Evolutionary conservation across 495 filamentous ascomycete genomes (phyloP), one percentile per base, ranked within the genome.

Genomic region (Cladorrhinum samala): DNA sequence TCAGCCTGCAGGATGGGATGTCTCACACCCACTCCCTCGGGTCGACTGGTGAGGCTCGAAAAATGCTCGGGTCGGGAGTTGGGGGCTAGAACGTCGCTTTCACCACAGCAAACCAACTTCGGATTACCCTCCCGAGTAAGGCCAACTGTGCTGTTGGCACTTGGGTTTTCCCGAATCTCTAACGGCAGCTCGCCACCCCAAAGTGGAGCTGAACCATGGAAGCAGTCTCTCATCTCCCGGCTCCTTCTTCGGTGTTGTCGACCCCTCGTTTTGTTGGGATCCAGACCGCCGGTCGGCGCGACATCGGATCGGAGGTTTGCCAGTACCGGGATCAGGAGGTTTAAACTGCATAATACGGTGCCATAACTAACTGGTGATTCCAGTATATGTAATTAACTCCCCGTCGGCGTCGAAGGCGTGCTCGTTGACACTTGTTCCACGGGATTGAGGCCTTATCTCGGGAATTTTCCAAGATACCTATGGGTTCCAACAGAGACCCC

Each of bases 241-340:
- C 21, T n/a, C 21, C 20, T 27, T 36, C 2, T 13, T 5, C 19
- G 6, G 2, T 24, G n/a, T n/a, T n/a, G n/a, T n/a, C n/a, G n/a
- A n/a, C n/a, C n/a, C n/a, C n/a, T n/a, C n/a, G n/a, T n/a, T n/a
- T n/a, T 33, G 27, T 33, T 33, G 27, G 11, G 27, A 33, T 5
- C 27, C 27, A 33, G 27, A 33, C 27, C 27, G 27, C 27, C 27
- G 27, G 27, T 33, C n/a, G n/a, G 11, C 39, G 47, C 47, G 48
- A 41, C 48, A 50, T 50, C 48, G 48, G 48, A 50, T 50, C 48
- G 48, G 48, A 18, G n/a, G n/a, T n/a, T n/a, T n/a, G n/a, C n/a
- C n/a, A 37, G 46, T 38, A 14, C 25, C 27, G 17, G 30, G 8
- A 23, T 17, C 7, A 37, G 17, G 19, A 3, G 18, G 18, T 14